Conservation (phyloP, 2,329 filamentous ascomycete species). For the Paramyrothecium roridum region DNA sequence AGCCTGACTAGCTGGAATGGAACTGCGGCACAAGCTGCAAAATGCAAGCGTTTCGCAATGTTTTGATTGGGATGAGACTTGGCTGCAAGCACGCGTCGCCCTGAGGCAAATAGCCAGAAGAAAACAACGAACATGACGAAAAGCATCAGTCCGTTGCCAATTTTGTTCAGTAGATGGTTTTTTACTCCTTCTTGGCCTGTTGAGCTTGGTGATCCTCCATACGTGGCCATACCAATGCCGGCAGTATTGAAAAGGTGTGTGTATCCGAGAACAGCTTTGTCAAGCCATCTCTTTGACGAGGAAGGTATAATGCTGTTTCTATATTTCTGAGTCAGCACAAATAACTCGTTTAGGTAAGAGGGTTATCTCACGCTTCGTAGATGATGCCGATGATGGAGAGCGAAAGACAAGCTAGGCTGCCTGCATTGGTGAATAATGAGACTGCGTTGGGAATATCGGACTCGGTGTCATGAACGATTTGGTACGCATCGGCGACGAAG, state of each 20-base stretch:
- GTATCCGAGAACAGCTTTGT: conserved; percentile 6
- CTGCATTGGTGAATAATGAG: conserved; percentile 21
- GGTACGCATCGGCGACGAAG: conserved; percentile 19
- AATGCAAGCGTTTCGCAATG: conserved; percentile 2
- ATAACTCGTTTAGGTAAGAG: too few relatives aligned
- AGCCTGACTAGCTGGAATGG: conserved; percentile 7
- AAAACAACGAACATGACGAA: too few relatives aligned
- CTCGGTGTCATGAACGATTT: conserved; percentile 14
- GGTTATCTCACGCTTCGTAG: conserved; percentile 18
- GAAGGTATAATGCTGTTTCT: conserved; percentile 1
- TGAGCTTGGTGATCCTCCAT: conserved; percentile 1
- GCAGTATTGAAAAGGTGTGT: conserved; percentile 7
- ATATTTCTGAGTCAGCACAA: conserved; percentile 1
- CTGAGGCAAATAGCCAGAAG: neutral
- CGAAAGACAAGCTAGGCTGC: conserved; percentile 20
- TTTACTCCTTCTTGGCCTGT: too few relatives aligned
- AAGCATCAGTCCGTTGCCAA: too few relatives aligned
- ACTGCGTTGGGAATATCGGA: conserved; percentile 15
- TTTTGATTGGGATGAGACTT: conserved; percentile 5
- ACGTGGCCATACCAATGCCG: conserved; percentile 8
- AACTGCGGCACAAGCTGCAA: conserved; percentile 2
- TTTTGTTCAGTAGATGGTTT: too few relatives aligned
- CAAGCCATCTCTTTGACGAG: conserved; percentile 3
- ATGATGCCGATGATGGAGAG: conserved; percentile 20
- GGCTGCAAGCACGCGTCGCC: conserved; percentile 1